Evolutionary conservation across 2,329 filamentous ascomycete species (phyloP).

Genomic region (Clonostachys sp.): DNA sequence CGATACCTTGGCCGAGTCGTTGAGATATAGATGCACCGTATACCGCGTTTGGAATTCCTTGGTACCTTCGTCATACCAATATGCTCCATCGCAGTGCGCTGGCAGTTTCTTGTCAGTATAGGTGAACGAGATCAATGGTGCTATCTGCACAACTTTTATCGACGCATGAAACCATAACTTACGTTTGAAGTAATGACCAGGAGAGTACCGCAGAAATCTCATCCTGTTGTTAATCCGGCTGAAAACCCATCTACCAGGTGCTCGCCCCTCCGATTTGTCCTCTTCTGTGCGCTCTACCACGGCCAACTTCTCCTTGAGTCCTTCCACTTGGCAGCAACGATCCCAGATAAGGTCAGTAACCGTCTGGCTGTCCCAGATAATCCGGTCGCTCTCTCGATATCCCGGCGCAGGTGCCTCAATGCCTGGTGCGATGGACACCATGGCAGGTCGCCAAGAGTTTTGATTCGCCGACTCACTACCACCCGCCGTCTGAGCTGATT

Average conservation of each 20-base stretch:
- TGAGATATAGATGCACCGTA: constrained; percentile 49
- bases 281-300: constrained; percentile 16
- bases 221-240: constrained; percentile 64
- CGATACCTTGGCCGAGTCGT: constrained; percentile 15
- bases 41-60: constrained; percentile 39
- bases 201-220: constrained; percentile 69
- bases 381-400: constrained; percentile 67
- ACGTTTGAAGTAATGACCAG: constrained; percentile 68
- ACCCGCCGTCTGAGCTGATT: constrained; percentile 24
- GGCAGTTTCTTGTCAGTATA: constrained; percentile 2
- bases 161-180: constrained; percentile 7
- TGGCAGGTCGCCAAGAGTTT: constrained; percentile 58
- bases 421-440: constrained; percentile 63
- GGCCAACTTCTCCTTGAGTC: constrained; percentile 32
- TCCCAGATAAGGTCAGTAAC: constrained; percentile 60
- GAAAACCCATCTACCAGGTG: constrained; percentile 32
- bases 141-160: too few relatives aligned
- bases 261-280: constrained; percentile 3
- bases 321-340: constrained; percentile 42
- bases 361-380: constrained; percentile 66
- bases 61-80: constrained; percentile 46
- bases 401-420: constrained; percentile 51
- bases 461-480: neutral
- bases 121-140: too few relatives aligned
- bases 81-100: constrained; percentile 66